Evolutionary conservation across 495 filamentous ascomycete species (phyloP), one percentile per base, ranked within the genome.

Genomic region (Lepraria neglecta): DNA sequence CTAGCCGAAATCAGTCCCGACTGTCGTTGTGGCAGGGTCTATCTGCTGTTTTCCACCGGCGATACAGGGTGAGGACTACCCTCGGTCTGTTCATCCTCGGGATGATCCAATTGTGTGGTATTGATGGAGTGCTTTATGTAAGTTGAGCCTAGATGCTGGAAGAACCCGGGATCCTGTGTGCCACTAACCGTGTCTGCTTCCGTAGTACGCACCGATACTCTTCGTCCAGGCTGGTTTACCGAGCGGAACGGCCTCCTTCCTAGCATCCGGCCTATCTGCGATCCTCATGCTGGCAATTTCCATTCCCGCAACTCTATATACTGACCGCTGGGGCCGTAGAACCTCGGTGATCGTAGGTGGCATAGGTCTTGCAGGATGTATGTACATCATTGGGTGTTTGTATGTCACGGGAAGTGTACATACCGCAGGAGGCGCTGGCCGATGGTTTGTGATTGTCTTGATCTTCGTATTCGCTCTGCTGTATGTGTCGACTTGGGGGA

Each of bases 271-370:
- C 11, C 68, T 82, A 38, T 80, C 78, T 6, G 77, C 77, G 0
- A 70, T 83, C 17, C 76, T 83, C 53, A 82, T 82, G 61, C 73
- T 82, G 7, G 67, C 73, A 10, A 76, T 81, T 68, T 78, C 78
- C 11, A 68, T 84, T 9, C 76, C 81, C 0, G 80, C 80, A n/a
- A 71, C 84, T 28, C 64, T 87, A 24, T 80, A 77, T 50, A 80
- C 82, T 0, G 85, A 87, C 63, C 77, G 78, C 60, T 87, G 82
- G 83, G 81, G 83, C n/a, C 80, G 85, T 57, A 80, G 81, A 5
- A 78, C 78, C 14, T 79, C 75, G 30, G 75, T 78, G 12, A 79
- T 86, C 44, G 74, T 70, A 19, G 84, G 84, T 24, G 84, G 84
- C 12, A 57, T 82, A 6, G 74, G 70, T 40, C 71, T 81, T 17